Conservation (phyloP, 2,329 filamentous ascomycete species). For the Hypoxylon sp. region DNA sequence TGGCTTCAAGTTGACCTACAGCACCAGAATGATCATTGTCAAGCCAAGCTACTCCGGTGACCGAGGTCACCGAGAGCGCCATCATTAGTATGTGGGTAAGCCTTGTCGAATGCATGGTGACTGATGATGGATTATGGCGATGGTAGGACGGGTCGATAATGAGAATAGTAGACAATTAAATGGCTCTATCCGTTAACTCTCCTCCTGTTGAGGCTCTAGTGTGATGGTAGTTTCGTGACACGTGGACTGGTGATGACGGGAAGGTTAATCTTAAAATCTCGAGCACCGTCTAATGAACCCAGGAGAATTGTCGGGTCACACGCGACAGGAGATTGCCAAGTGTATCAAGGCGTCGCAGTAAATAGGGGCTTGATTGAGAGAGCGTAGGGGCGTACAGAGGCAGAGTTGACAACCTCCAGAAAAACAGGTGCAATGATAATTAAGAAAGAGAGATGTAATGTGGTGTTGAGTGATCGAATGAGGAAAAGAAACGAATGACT, state of each 20-base stretch:
- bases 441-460: constrained; percentile 36
- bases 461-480: constrained; percentile 34
- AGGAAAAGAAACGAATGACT: constrained; percentile 44
- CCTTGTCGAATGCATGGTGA: constrained; percentile 64
- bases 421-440: constrained; percentile 27
- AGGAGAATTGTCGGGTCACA: constrained; percentile 26
- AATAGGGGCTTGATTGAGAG: constrained; percentile 28
- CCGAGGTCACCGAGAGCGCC: constrained; percentile 63
- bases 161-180: constrained; percentile 25
- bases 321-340: constrained; percentile 31
- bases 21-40: constrained; percentile 48
- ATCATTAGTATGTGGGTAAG: constrained; percentile 64
- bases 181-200: constrained; percentile 30
- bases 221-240: constrained; percentile 34
- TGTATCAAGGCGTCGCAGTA: constrained; percentile 9
- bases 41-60: constrained; percentile 61
- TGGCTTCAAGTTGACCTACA: constrained; percentile 46
- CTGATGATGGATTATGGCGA: constrained; percentile 15
- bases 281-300: constrained; percentile 28
- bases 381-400: constrained; percentile 9
- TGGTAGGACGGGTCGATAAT: constrained; percentile 20
- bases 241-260: constrained; percentile 34
- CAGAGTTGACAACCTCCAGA: constrained; percentile 18
- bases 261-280: constrained; percentile 38
- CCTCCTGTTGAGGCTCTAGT: constrained; percentile 33